Percentiles rank a stretch among this genome's conserved stretches.
phyloP scores from a whole-genome alignment of 2,329 filamentous ascomycete genomes.

The Phyllosticta paracitricarpa region DNA sequence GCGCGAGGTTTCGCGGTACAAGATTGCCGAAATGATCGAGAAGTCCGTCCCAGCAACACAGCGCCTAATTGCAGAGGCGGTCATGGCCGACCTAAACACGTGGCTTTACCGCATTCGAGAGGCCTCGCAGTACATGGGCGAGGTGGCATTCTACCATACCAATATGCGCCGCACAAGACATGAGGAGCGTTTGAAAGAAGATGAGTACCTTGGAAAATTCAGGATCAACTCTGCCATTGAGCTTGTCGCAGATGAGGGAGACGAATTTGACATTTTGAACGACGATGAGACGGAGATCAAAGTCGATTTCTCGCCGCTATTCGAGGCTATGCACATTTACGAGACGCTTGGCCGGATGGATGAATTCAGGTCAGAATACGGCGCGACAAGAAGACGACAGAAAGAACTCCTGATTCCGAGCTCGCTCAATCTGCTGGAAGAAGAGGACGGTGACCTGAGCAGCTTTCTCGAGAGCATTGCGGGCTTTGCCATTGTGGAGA shows the following conservation, averaged over 20 bases:
- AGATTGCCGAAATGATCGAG: constrained; percentile 90
- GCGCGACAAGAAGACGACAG: constrained; percentile 79
- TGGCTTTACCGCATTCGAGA: constrained; percentile 94
- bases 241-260: constrained; percentile 84
- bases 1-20: constrained; percentile 88
- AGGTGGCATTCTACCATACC: constrained; percentile 94
- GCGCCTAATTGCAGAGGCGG: constrained; percentile 85
- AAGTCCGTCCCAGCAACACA: constrained; percentile 90
- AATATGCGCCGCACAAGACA: constrained; percentile 75
- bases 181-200: constrained; percentile 68
- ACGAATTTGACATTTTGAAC: constrained; percentile 90
- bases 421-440: constrained; percentile 65
- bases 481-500: constrained; percentile 93
- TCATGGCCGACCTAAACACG: constrained; percentile 93
- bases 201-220: constrained; percentile 68
- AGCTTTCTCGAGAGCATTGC: constrained; percentile 87
- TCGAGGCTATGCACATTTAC: constrained; percentile 93
- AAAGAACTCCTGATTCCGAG: constrained; percentile 80
- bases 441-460: constrained; percentile 79
- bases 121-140: constrained; percentile 89
- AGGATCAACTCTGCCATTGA: constrained; percentile 94
- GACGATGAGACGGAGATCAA: constrained; percentile 75
- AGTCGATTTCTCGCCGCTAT: constrained; percentile 88
- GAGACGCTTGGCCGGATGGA: constrained; percentile 88
- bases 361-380: constrained; percentile 82